These are phyloP conservation scores for Bruguiera gymnorhiza DNA, from an alignment of 345 rosid genomes.

Conservation along the genomic window DNA sequence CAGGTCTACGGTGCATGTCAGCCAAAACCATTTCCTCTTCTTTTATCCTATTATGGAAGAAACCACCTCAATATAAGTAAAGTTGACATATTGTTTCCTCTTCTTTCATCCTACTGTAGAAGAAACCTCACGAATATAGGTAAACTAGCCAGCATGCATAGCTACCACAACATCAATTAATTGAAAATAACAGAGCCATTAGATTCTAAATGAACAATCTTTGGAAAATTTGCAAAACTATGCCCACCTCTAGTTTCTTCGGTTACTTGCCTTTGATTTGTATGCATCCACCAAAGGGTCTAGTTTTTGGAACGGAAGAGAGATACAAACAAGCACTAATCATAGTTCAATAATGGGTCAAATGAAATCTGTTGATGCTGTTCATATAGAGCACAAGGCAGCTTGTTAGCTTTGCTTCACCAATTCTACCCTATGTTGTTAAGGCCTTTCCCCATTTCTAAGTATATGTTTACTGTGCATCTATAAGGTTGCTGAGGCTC, in stretches of 20 bases:
- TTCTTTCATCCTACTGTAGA: neutral
- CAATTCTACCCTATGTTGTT: neutral
- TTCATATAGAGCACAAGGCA: neutral
- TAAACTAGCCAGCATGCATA: no score
- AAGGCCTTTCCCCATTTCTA: neutral
- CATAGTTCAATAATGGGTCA: neutral
- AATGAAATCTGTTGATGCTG: neutral
- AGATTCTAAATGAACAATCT: no score
- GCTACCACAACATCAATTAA: no score
- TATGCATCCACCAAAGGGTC: no score
- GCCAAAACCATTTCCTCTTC: conserved; percentile 92
- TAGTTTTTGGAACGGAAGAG: neutral
- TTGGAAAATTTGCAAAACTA: no score
- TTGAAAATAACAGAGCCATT: no score
- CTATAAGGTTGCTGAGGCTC: neutral
- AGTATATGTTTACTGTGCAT: neutral
- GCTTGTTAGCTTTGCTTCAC: neutral
- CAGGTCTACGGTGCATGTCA: conserved; percentile 81
- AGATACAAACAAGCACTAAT: neutral
- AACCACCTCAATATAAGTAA: neutral
- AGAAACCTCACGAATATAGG: no score
- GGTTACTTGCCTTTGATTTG: no score
- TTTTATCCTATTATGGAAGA: conserved; percentile 46
- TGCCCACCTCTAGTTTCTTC: no score
- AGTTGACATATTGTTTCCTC: neutral